Conservation (phyloP, 2,329 filamentous ascomycete species). For the Colletotrichum plurivorum region DNA sequence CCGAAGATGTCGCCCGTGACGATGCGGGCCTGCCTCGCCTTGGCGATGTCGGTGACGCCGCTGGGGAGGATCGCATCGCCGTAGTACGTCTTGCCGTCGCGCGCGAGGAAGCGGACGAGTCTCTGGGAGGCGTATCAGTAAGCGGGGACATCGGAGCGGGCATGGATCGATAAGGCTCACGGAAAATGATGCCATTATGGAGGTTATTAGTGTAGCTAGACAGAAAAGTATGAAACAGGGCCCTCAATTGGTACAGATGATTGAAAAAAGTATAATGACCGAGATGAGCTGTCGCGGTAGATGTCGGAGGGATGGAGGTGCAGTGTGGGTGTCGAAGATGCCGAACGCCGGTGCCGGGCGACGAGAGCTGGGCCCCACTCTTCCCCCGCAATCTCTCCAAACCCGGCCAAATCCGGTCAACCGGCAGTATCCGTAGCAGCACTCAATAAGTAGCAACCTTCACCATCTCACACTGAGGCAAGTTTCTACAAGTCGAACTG, state of each 20-base stretch:
- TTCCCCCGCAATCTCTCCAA: no score
- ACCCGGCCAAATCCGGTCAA: no score
- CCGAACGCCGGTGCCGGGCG: no score
- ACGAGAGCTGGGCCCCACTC: no score
- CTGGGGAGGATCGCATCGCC: conserved; percentile 79
- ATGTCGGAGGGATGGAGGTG: not conserved
- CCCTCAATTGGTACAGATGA: not conserved
- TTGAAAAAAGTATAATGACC: not conserved
- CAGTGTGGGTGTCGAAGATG: no score
- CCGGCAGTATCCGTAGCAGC: no score
- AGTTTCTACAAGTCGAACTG: no score
- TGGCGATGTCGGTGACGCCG: conserved; percentile 72
- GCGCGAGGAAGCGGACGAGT: conserved; percentile 80
- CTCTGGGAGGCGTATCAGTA: conserved; percentile 60
- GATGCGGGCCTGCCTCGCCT: conserved; percentile 72
- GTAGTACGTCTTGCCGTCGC: conserved; percentile 78
- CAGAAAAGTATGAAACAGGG: not conserved
- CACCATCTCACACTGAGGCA: no score
- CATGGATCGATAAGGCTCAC: conserved; percentile 49
- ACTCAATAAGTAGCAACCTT: no score
- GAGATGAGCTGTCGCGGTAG: not conserved
- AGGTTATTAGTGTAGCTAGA: not conserved
- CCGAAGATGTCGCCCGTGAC: conserved; percentile 78
- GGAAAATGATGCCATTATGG: conserved; percentile 52
- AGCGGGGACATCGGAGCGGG: conserved; percentile 2